Base-by-base conservation (phyloP, 2,329 filamentous ascomycete species). In the Colletotrichum somersetense region DNA sequence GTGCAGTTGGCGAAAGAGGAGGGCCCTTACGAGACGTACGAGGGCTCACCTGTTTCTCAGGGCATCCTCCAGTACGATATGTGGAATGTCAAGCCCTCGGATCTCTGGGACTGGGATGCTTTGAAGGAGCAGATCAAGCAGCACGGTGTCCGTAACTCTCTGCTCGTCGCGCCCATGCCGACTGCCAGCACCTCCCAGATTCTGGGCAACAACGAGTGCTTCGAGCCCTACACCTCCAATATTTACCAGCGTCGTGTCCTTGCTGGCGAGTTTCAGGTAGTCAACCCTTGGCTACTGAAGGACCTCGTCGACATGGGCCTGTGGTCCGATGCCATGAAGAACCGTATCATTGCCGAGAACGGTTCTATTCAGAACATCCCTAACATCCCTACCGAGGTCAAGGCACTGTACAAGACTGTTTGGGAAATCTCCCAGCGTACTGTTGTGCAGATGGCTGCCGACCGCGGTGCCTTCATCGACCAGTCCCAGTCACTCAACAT, bases 281-380 rank as follows among this genome's bases (percentile, higher is more conserved):
- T 99, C 82, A 99, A 99, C 87, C 96, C 96, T 64, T 99, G 96
- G 96, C 86, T 99, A 74, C 91, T 99, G 73, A 98, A 97, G 88
- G 96, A 99, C 79, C 91, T 99, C 40, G 96, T 99, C 77, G 96
- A 99, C 80, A 93, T 98, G 86, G 96, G 96, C 73, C 89, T 99
- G 56, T 99, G 96, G 96, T 98, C 96, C 59, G 96, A 99, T 85
- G 94, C 95, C 86, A 99, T 99, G 96, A 99, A 99, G 92, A 99
- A 99, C 88, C 95, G 96, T 78, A 99, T 99, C 88, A 99, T 99
- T 79, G 93, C 96, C 70, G 96, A 98, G 74, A 94, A 94, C 76
- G 96, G 96, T 76, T 98, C 96, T 26, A 93, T 99, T 67, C 96
- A 98, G 84, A 96, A 96, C 83, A 96, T 99, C 75, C 93, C 96